These are phyloP conservation scores for Penicillium mononematosum DNA, from an alignment of 495 filamentous ascomycete genomes.

Conservation along the genomic window DNA sequence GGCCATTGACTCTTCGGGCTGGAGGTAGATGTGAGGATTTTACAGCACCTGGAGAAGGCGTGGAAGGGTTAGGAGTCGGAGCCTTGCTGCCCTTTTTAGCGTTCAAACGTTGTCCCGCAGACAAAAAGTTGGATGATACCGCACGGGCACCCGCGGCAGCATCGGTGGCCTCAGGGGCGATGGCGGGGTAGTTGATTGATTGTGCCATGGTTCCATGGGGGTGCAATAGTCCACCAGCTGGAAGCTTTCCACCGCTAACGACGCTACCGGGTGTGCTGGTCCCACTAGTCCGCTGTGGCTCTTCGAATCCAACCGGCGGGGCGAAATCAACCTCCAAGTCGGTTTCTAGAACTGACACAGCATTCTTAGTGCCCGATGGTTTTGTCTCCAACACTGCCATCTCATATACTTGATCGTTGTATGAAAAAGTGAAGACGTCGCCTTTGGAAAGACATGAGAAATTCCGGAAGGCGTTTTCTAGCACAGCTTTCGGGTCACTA, in stretches of 20 bases:
- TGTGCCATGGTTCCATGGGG: conserved; percentile 92
- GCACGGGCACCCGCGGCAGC: conserved; percentile 60
- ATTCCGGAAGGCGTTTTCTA: conserved; percentile 93
- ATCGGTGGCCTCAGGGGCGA: conserved; percentile 71
- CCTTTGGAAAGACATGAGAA: conserved; percentile 89
- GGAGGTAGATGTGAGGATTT: conserved; percentile 52
- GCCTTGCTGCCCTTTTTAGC: conserved; percentile 77
- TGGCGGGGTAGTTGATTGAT: conserved; percentile 93
- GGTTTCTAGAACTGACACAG: conserved; percentile 90
- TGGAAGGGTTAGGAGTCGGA: conserved; percentile 76
- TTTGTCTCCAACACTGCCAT: conserved; percentile 93
- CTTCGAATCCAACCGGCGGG: conserved; percentile 88
- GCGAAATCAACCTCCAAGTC: conserved; percentile 96
- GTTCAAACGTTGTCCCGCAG: conserved; percentile 70
- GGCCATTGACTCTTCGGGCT: conserved; percentile 64
- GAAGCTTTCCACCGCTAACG: conserved; percentile 52
- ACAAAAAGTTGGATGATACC: conserved; percentile 74
- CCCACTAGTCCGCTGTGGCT: conserved; percentile 62
- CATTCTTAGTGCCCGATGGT: conserved; percentile 69
- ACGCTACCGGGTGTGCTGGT: conserved; percentile 69
- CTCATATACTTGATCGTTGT: conserved; percentile 90
- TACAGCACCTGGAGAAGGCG: conserved; percentile 67
- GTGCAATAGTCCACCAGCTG: conserved; percentile 70
- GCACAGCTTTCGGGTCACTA: conserved; percentile 94
- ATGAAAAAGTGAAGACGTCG: conserved; percentile 90